Base-by-base conservation (phyloP, 2,329 filamentous ascomycete species). In the Colletotrichum brevisporum region DNA sequence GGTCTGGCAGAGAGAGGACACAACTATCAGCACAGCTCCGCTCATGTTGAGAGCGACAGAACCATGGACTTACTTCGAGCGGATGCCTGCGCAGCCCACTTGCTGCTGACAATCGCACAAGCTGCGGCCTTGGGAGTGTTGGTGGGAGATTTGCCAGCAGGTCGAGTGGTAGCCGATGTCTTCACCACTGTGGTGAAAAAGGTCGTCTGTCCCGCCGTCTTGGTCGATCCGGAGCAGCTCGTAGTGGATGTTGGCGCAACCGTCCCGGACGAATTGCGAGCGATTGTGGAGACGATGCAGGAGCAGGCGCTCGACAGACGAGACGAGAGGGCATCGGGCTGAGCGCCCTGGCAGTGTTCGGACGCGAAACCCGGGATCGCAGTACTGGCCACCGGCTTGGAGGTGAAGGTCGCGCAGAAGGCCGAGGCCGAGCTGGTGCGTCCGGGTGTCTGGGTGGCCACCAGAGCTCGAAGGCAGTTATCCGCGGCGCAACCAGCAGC, bases 401-500 rank as follows among this genome's bases (percentile, higher is more conserved):
- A 21, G 26, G 36, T 31, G 58, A 62, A 62, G n/a, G 58, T 54
- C 10, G 1, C 72, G 71, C 78, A 80, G 68, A 80, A 80, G 1
- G 75, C 66, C 63, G 72, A 73, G 13, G 77, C 78, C 43, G 72
- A 72, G 61, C 74, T 63, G 8, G 79, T 68, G 39, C 76, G 76
- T 51, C 75, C 76, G 3, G 77, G 76, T 15, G 67, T 76, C 62
- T 77, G 75, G 4, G 75, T 79, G 24, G 79, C 77, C 26, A 75
- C 71, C 63, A 80, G 57, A 26, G 79, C 78, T 31, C 77, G 77
- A 36, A 80, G 75, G 71, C 79, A 81, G 67, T 79, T 78, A 72
- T 81, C 79, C 24, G 76, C 76, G 52, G 71, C 63, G 72, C 78
- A 79, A 15, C 69, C 57, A 5, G 68, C 57, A 10, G 48, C 27